A percentile compares a stretch with the other conserved stretches of the same genome.
Conservation (phyloP, 1,284 basidiomycete genomes). For the Mrakiaceae sp. region DNA sequence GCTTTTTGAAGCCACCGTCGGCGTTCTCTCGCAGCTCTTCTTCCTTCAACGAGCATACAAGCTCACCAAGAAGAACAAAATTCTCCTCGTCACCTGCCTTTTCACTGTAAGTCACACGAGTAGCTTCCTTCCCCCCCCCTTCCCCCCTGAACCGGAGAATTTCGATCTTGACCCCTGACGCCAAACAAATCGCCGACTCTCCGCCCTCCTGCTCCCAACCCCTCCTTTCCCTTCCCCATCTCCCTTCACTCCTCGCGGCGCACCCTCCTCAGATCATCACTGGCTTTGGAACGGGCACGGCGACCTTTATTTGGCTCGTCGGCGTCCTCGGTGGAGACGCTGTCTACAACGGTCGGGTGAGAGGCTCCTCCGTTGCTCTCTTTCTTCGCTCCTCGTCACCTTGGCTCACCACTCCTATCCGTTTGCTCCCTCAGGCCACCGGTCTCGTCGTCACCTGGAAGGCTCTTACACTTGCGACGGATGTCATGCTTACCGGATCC, state of each 20-base stretch:
- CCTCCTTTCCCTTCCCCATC: too few relatives aligned
- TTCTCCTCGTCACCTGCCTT: not conserved
- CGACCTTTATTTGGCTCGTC: not conserved
- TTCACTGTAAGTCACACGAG: not conserved
- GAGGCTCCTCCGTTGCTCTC: too few relatives aligned
- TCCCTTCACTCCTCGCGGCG: too few relatives aligned
- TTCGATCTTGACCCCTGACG: too few relatives aligned
- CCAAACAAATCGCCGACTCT: too few relatives aligned
- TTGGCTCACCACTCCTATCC: too few relatives aligned
- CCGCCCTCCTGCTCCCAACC: too few relatives aligned
- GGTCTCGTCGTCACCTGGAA: not conserved
- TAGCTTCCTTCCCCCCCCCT: too few relatives aligned
- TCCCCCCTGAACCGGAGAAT: too few relatives aligned
- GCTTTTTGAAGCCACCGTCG: not conserved
- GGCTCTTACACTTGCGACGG: not conserved
- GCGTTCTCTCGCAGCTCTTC: not conserved
- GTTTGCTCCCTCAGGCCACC: not conserved
- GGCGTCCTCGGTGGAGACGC: not conserved
- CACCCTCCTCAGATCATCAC: not conserved
- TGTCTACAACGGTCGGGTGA: too few relatives aligned
- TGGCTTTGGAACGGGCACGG: not conserved
- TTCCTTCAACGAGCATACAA: not conserved
- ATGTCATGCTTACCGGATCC: not conserved
- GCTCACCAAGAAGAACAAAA: not conserved
- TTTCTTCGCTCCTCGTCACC: too few relatives aligned